Evolutionary conservation across 345 rosid species (phyloP), one percentile per base, ranked within the genome.

Genomic region (Arabidopsis arenosa): DNA sequence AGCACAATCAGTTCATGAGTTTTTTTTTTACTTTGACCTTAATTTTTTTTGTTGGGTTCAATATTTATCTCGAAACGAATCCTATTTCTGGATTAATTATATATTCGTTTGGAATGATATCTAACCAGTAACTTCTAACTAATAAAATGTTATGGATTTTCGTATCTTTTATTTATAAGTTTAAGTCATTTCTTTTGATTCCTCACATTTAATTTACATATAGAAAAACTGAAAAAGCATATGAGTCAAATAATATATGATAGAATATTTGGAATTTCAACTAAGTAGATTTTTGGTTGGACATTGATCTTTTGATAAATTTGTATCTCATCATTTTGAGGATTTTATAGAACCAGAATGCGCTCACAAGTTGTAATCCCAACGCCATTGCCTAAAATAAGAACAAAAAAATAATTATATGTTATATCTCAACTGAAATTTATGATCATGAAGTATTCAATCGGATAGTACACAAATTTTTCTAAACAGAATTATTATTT

Each of bases 291-390:
- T 40, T 67, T 59, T 60, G 59, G 33, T 10, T 9, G 3, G 62
- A 63, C 32, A 0, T 61, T 4, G 75, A 54, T 44, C 75, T 71
- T 55, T 80, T 75, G 9, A 68, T 71, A 6, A 91, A 69, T 80
- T 88, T 90, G 84, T 85, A 84, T 63, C 70, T 86, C 51, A 88
- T 75, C 98, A 91, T 93, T 64, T 83, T 87, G 12, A 72, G 84
- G 55, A 93, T 91, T 84, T 87, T 93, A 82, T 83, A 87, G 84
- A 93, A 93, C 98, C 97, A 91, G 82, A 87, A 93, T 17, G 87
- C 86, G 53, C 94, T 88, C 17, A 93, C 88, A 33, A 90, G 69
- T 81, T 88, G 97, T 64, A 91, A 74, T 56, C 91, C 98, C 47
- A 83, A 1, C 7, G 87, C 85, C 96, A 85, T 90, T 48, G 76